Conservation (phyloP, 179 eudicot species). For the Monotropa hypopitys region DNA sequence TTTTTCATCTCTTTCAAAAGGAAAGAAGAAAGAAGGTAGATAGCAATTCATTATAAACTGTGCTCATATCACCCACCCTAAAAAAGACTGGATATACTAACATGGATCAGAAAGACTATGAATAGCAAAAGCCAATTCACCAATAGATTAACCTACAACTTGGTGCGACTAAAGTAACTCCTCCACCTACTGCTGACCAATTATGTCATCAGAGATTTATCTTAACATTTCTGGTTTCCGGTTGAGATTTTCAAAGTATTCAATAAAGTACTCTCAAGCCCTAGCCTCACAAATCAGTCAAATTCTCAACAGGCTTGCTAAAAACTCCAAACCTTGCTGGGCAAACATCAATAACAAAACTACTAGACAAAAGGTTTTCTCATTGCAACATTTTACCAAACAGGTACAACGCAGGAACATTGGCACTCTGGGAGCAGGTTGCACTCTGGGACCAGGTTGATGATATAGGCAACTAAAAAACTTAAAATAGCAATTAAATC, state of each 20-base stretch:
- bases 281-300: not conserved
- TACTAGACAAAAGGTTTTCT: not conserved
- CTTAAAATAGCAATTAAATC: too few species aligned
- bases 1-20: not conserved
- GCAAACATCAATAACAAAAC: not conserved
- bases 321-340: not conserved
- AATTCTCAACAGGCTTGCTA: not conserved
- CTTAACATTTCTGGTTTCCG: not conserved
- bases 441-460: too few species aligned
- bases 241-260: not conserved
- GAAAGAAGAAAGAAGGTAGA: not conserved
- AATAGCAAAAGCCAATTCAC: not conserved
- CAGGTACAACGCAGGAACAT: conserved; percentile 1
- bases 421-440: too few species aligned
- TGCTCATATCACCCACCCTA: not conserved
- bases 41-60: not conserved
- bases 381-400: not conserved
- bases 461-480: too few species aligned
- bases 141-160: not conserved
- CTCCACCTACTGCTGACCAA: not conserved
- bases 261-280: not conserved
- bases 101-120: not conserved
- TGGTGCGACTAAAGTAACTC: not conserved
- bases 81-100: not conserved
- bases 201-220: not conserved